Conservation (phyloP, 2,329 filamentous ascomycete species). For the Talaromyces sp. region DNA sequence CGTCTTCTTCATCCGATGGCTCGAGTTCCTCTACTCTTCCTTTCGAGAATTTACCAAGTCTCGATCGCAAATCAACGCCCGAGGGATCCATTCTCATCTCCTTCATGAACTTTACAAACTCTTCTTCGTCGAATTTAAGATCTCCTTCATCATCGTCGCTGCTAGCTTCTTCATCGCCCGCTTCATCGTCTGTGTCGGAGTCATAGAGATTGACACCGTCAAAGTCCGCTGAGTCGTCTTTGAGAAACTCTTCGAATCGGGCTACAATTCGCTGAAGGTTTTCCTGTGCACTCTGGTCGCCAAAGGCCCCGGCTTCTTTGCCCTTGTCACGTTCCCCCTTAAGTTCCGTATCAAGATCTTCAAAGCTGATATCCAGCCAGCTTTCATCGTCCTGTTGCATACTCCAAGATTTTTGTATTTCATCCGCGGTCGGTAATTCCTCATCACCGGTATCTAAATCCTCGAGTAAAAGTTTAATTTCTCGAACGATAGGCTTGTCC, state of each 20-base stretch:
- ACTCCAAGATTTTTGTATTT: constrained; percentile 64
- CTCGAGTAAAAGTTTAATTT: constrained; percentile 70
- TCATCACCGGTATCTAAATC: constrained; percentile 70
- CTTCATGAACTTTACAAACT: constrained; percentile 72
- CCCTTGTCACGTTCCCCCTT: constrained; percentile 47
- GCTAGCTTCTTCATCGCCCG: constrained; percentile 51
- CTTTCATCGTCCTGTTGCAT: constrained; percentile 72
- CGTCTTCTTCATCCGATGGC: constrained; percentile 46
- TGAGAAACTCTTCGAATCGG: constrained; percentile 86
- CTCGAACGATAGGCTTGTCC: constrained; percentile 64
- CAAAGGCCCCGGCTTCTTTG: constrained; percentile 34
- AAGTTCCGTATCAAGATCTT: constrained; percentile 81
- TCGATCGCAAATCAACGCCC: constrained; percentile 25
- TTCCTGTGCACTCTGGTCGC: constrained; percentile 41
- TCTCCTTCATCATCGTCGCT: constrained; percentile 65
- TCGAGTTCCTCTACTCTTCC: constrained; percentile 46
- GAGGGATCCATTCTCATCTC: constrained; percentile 76
- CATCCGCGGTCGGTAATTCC: constrained; percentile 62
- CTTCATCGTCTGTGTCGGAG: constrained; percentile 48
- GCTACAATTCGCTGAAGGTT: constrained; percentile 85
- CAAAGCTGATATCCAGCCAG: constrained; percentile 89
- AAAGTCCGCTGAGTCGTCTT: constrained; percentile 73
- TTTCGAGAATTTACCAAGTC: constrained; percentile 21
- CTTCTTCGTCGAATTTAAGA: constrained; percentile 74
- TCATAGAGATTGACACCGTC: constrained; percentile 68